Evolutionary conservation across 139 green algal species (phyloP).

Genomic region (Chlorella sp.): DNA sequence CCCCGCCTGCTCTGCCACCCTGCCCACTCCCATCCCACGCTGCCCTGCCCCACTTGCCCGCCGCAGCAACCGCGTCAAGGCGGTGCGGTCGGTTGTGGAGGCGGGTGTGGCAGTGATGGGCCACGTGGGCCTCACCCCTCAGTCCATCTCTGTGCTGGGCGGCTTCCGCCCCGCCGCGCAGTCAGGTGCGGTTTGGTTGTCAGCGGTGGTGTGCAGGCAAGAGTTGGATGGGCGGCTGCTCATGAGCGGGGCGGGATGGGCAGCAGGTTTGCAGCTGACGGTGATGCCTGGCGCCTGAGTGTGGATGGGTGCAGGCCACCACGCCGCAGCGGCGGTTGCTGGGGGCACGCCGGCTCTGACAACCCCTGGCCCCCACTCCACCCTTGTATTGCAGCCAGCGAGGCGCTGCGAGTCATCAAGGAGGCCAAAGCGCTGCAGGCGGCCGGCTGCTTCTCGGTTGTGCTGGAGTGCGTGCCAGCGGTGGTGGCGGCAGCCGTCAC

Average conservation of each 20-base stretch:
- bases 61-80: neutral
- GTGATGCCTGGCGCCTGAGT: no score
- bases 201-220: no score
- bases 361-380: neutral
- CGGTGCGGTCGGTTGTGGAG: constrained; percentile 76
- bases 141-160: constrained; percentile 68
- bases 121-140: constrained; percentile 94
- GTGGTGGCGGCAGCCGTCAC: constrained; percentile 92
- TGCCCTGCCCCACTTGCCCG: no score
- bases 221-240: no score
- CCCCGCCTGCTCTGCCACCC: no score
- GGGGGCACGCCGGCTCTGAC: neutral
- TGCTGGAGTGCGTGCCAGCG: constrained; percentile 96
- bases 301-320: neutral
- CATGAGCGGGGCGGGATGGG: no score
- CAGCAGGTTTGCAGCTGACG: no score
- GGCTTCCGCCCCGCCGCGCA: constrained; percentile 95
- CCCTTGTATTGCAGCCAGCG: constrained; percentile 52
- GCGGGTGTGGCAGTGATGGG: constrained; percentile 98
- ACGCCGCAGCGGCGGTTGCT: no score
- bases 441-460: constrained; percentile 94
- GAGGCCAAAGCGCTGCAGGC: constrained; percentile 77
- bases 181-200: constrained; percentile 16
- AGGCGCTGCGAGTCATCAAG: constrained; percentile 75
- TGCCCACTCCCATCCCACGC: no score